Evolutionary conservation across 1,284 basidiomycete genomes (phyloP), one percentile per base, ranked within the genome.

Genomic region (Pseudozyma sp.): DNA sequence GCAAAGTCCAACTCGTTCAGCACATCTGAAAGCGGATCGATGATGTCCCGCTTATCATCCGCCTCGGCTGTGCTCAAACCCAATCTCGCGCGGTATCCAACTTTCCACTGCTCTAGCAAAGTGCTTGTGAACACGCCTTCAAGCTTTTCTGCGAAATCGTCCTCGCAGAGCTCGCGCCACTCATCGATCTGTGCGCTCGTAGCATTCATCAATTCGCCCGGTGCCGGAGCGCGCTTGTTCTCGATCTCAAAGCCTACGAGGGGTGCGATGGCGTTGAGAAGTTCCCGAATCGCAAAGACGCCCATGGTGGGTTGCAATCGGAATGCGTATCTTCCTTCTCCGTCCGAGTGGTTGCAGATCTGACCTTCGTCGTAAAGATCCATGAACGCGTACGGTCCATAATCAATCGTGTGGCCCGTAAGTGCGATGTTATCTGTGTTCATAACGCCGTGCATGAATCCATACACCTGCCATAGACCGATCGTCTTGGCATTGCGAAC

Each of bases 281-380:
- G 58, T 51, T 70, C 58, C 25, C 65, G 58, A 8, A 77, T 61
- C 11, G 69, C 77, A 69, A 71, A 79, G 21, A 70, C 58, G 67
- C 86, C 66, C 78, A 91, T 91, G 8, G 86, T 89, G 8, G 82
- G 82, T 60, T 83, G 83, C 40, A 79, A 63, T 7, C 69, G 89
- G 87, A 95, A 98, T 3, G 92, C 88, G 83, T 98, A 99, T 45
- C 95, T 88, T 0, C 95, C 95, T 58, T 89, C 88, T 35, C 90
- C 89, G 82, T 99, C 96, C 0, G 91, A 91, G 83, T 97, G 95
- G 81, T 98, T 98, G 88, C 95, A 97, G 63, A 97, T 92, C 80
- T 96, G 94, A 56, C 88, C 87, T 0, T 90, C 85, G 80, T 97
- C 91, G 60, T 84, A 84, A 3, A 84, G 55, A 59, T 86, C 85